Conservation (phyloP, 2,329 filamentous ascomycete genomes). For the Chalaropsis ovoidea region DNA sequence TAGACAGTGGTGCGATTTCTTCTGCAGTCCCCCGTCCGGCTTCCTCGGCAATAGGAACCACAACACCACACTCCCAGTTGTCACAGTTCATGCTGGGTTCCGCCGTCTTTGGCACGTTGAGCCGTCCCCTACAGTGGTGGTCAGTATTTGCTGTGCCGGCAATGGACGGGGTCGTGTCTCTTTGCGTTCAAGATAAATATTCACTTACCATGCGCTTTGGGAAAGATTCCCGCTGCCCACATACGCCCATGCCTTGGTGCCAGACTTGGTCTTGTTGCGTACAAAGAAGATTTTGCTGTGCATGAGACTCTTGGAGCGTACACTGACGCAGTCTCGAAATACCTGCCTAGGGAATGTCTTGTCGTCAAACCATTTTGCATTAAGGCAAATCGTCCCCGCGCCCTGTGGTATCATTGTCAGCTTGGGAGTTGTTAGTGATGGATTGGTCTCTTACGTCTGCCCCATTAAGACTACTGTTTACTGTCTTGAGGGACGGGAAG, state of each 20-base stretch:
- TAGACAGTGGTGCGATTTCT: conserved; percentile 18
- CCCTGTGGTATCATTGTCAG: conserved; percentile 38
- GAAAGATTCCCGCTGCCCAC: conserved; percentile 86
- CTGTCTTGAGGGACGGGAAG: conserved; percentile 66
- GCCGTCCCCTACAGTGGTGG: conserved; percentile 55
- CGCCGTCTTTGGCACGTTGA: conserved; percentile 60
- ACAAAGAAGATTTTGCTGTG: conserved; percentile 71
- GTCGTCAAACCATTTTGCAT: conserved; percentile 60
- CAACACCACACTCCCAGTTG: conserved; percentile 93
- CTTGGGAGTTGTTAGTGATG: background rate
- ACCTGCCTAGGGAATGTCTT: conserved; percentile 59
- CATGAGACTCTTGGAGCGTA: conserved; percentile 62
- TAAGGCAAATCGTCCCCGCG: conserved; percentile 76
- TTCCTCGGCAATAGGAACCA: conserved; percentile 48
- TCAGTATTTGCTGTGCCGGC: background rate
- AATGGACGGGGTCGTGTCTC: background rate
- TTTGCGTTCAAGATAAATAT: background rate
- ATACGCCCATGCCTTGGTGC: conserved; percentile 59
- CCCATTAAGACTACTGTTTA: conserved; percentile 54
- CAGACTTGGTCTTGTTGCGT: conserved; percentile 29
- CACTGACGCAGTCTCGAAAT: conserved; percentile 66
- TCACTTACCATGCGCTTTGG: conserved; percentile 75
- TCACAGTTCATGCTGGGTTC: conserved; percentile 67
- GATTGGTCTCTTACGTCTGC: conserved; percentile 38
- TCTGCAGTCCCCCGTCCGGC: background rate